Evolutionary conservation across 768 basidiomycete genomes (phyloP).

Genomic region (Tricholoma saponaceum): DNA sequence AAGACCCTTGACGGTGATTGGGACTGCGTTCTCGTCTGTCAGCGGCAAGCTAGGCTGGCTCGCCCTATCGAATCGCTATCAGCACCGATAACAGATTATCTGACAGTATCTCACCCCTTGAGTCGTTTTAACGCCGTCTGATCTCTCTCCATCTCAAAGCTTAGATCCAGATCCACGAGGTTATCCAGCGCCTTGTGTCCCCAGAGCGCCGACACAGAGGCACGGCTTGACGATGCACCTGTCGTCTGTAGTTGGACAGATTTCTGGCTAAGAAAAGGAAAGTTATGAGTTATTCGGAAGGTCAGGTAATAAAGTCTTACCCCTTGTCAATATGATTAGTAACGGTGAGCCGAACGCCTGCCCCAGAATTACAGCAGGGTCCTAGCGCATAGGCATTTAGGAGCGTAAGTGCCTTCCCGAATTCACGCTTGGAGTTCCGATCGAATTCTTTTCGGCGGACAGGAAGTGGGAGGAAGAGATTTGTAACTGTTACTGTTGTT

Average conservation of each 20-base stretch:
- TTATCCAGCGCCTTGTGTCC: slow-evolving; percentile 76
- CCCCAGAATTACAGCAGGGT: slow-evolving; percentile 66
- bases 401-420: slow-evolving; percentile 76
- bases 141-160: slow-evolving; percentile 68
- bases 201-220: slow-evolving; percentile 77
- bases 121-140: slow-evolving; percentile 39
- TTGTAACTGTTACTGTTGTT: slow-evolving; percentile 71
- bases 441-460: slow-evolving; percentile 92
- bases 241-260: slow-evolving; percentile 69
- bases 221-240: slow-evolving; percentile 56
- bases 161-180: slow-evolving; percentile 68
- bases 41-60: background rate
- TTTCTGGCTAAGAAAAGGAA: slow-evolving; percentile 44
- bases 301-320: slow-evolving; percentile 32
- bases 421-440: slow-evolving; percentile 86
- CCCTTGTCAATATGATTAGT: slow-evolving; percentile 67
- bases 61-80: slow-evolving; percentile 1
- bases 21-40: slow-evolving; percentile 21
- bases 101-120: slow-evolving; percentile 17
- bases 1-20: slow-evolving; percentile 67
- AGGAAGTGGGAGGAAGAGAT: slow-evolving; percentile 77
- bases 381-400: slow-evolving; percentile 88
- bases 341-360: slow-evolving; percentile 69
- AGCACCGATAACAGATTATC: background rate
- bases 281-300: background rate